Evolutionary conservation across 2,329 filamentous ascomycete genomes (phyloP), one percentile per base, ranked within the genome.

Genomic region (Alternaria sp.): DNA sequence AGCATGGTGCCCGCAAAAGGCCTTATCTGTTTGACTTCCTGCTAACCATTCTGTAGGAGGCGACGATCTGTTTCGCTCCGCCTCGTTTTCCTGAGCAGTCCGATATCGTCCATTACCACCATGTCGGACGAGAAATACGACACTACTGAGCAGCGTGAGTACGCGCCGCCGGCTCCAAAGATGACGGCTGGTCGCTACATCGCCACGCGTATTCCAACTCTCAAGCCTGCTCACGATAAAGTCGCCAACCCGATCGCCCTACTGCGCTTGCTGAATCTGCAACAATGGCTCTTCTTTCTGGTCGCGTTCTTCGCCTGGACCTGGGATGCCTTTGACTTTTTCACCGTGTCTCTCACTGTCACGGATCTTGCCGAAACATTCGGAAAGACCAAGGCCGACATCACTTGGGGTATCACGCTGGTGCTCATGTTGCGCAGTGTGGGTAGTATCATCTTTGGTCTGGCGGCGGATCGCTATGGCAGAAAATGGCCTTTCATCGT

Each of bases 281-380:
- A 86, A 49, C 85, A 87, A 79, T 87, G 85, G 85, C 79, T 87
- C n/a, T 86, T 87, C 75, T 87, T 87, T 73, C 71, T 80, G 8
- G 78, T 81, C 40, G 76, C 79, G 2, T 82, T 83, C 60, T 68
- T 81, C 16, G 85, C 81, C 3, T 88, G 86, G 75, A 67, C 75
- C 0, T 80, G 78, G 78, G 78, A 80, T 40, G 81, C 86, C 0
- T 87, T 88, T 58, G 86, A 89, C 69, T 89, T 88, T 78, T 89
- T 88, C 77, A 87, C 86, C 25, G 86, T 89, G 25, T 87, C 84
- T 5, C 75, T 89, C 52, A 86, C 85, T 0, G 83, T 88, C 16
- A 75, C 79, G 6, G 71, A 86, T 38, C 76, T 89, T 11, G 85
- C 86, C 3, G 78, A 84, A 59, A 74, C 79, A 3, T 89, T 89